phyloP scores from a whole-genome alignment of 345 rosid genomes.

The Luvunga scandens region DNA sequence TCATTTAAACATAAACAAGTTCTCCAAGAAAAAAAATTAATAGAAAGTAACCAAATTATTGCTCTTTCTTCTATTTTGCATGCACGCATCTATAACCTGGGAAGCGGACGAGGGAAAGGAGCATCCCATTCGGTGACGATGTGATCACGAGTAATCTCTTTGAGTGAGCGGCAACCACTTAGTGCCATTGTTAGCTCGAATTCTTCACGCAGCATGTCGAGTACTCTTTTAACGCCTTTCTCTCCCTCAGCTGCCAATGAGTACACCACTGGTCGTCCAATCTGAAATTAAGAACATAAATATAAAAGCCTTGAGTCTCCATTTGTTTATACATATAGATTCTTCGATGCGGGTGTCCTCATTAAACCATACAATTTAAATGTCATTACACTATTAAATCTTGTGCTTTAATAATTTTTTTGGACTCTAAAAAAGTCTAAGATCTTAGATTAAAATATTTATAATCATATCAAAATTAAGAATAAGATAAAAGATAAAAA shows the following conservation, averaged over 20 bases:
- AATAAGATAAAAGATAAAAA: no score
- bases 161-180: conserved; percentile 80
- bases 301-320: background rate
- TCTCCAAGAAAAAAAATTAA: conserved; percentile 10
- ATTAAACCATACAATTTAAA: no score
- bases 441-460: no score
- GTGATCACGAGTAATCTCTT: conserved; percentile 80
- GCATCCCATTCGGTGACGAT: conserved; percentile 67
- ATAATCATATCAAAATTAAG: no score
- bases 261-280: conserved; percentile 89
- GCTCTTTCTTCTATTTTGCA: background rate
- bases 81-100: conserved; percentile 38
- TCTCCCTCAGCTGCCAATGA: conserved; percentile 90
- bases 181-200: conserved; percentile 91
- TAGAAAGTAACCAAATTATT: conserved; percentile 11
- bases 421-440: no score
- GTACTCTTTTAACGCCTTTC: conserved; percentile 69
- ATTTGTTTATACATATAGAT: background rate
- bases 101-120: conserved; percentile 33
- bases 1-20: conserved; percentile 5
- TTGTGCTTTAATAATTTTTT: no score
- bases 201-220: conserved; percentile 81
- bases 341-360: no score
- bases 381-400: no score
- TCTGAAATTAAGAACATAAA: conserved; percentile 36